These are phyloP conservation scores for Coniochaeta hoffmannii DNA, from an alignment of 2,329 filamentous ascomycete genomes.

Conservation along the genomic window DNA sequence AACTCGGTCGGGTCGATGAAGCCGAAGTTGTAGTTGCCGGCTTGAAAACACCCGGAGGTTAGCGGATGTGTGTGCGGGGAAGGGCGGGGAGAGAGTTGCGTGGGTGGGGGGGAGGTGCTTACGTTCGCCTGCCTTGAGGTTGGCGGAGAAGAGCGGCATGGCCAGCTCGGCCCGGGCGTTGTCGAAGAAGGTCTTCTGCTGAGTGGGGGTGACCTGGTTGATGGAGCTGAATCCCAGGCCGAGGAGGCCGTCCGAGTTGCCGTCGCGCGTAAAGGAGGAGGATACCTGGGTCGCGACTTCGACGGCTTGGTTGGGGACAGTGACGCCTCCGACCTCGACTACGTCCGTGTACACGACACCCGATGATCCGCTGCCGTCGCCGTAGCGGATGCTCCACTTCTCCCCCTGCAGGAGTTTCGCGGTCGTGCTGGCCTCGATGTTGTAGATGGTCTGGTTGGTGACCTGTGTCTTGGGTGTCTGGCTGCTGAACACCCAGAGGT, in stretches of 20 bases:
- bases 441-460: conserved; percentile 49
- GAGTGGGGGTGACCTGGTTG: conserved; percentile 48
- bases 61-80: conserved; percentile 52
- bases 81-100: conserved; percentile 51
- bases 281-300: conserved; percentile 55
- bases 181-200: conserved; percentile 40
- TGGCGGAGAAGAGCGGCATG: conserved; percentile 26
- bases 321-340: conserved; percentile 52
- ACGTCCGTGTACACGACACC: conserved; percentile 59
- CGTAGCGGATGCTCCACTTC: conserved; percentile 55
- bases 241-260: conserved; percentile 34
- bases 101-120: conserved; percentile 43
- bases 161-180: conserved; percentile 25
- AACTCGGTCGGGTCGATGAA: conserved; percentile 50
- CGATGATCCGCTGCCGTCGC: conserved; percentile 52
- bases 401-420: conserved; percentile 30
- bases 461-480: conserved; percentile 39
- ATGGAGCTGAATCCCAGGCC: conserved; percentile 54
- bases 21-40: conserved; percentile 29
- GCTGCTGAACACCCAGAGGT: conserved; percentile 62
- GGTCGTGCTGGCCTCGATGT: conserved; percentile 32
- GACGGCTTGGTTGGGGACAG: conserved; percentile 53
- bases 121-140: conserved; percentile 28
- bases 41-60: conserved; percentile 11
- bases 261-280: conserved; percentile 24